These are phyloP conservation scores for Apiotrichum montevideense DNA, from an alignment of 1,284 basidiomycete species.

Conservation along the genomic window DNA sequence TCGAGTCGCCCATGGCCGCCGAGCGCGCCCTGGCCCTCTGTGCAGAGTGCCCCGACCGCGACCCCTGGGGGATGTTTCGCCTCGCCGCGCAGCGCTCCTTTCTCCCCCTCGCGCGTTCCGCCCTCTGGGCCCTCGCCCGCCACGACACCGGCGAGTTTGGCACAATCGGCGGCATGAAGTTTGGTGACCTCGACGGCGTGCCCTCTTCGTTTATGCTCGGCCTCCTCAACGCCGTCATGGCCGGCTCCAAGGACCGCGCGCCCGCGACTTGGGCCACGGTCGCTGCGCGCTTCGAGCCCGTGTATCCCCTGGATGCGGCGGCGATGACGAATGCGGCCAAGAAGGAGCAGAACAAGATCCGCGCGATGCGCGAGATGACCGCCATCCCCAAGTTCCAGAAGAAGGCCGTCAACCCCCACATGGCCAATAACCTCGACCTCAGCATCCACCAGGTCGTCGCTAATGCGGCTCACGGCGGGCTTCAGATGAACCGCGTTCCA, in stretches of 20 bases:
- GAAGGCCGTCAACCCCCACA: too few relatives aligned
- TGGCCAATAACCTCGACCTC: too few relatives aligned
- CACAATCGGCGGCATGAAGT: background rate
- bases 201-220: constrained; percentile 11
- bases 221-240: constrained; percentile 7
- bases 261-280: background rate
- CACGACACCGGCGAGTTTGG: background rate
- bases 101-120: constrained; percentile 6
- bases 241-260: background rate
- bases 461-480: too few relatives aligned
- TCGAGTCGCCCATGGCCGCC: constrained; percentile 4
- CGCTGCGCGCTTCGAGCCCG: background rate
- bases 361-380: background rate
- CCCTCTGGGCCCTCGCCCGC: constrained; percentile 2
- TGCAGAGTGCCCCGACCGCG: constrained; percentile 6
- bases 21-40: constrained; percentile 11
- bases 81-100: constrained; percentile 1
- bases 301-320: background rate
- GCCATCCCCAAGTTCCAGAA: too few relatives aligned
- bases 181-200: constrained; percentile 1
- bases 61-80: constrained; percentile 11
- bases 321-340: background rate
- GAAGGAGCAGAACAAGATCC: background rate
- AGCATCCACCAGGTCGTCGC: too few relatives aligned
- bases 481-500: too few relatives aligned